Conservation (phyloP, 345 rosid genomes). For the Citrus medica region DNA sequence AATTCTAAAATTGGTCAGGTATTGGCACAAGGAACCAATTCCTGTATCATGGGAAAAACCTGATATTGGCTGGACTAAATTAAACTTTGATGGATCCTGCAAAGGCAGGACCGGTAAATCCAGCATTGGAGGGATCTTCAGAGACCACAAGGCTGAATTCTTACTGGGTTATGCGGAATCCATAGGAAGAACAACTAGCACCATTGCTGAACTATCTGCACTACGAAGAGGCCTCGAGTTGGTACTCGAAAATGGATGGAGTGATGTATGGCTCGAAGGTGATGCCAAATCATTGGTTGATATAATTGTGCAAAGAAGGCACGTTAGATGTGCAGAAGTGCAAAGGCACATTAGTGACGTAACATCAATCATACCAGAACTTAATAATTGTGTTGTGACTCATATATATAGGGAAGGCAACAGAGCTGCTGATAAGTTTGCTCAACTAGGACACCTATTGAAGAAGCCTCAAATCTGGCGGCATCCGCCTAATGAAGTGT, state of each 20-base stretch:
- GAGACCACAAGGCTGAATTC: constrained; percentile 79
- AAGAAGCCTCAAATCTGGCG: constrained; percentile 58
- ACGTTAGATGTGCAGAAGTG: constrained; percentile 45
- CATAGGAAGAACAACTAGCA: constrained; percentile 65
- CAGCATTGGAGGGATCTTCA: constrained; percentile 83
- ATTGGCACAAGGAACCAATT: constrained; percentile 45
- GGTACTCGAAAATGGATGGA: constrained; percentile 74
- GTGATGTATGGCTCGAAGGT: constrained; percentile 76
- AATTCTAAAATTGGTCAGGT: constrained; percentile 30
- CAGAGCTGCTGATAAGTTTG: constrained; percentile 68
- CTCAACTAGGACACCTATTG: constrained; percentile 59
- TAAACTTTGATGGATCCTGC: constrained; percentile 80
- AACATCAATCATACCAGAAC: constrained; percentile 48
- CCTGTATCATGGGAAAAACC: constrained; percentile 82
- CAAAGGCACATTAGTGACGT: constrained; percentile 42
- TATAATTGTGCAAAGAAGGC: constrained; percentile 40
- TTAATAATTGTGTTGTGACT: constrained; percentile 47
- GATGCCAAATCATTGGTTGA: constrained; percentile 69
- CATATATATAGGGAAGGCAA: constrained; percentile 77
- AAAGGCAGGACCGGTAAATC: constrained; percentile 45
- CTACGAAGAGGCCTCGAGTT: constrained; percentile 74
- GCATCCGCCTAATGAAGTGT: constrained; percentile 56
- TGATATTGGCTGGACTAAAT: constrained; percentile 64
- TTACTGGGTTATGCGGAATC: constrained; percentile 76
- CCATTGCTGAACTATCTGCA: constrained; percentile 67